Conservation (phyloP, 129 eudicot species). For the Centella asiatica region DNA sequence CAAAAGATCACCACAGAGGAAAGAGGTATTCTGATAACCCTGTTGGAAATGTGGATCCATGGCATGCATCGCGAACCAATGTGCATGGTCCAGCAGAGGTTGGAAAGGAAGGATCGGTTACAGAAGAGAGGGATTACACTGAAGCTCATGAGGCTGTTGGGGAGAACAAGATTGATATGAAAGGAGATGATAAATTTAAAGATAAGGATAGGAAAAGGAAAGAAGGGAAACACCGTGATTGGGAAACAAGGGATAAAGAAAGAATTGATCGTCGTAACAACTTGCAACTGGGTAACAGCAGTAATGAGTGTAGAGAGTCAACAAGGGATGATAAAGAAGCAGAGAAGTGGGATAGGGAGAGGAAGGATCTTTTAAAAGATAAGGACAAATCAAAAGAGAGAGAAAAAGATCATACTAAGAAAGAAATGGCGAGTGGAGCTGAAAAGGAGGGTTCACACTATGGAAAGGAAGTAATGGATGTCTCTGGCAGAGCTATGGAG, state of each 20-base stretch:
- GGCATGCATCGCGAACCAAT: constrained; percentile 36
- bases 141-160: constrained; percentile 70
- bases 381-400: constrained; percentile 61
- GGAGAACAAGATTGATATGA: constrained; percentile 64
- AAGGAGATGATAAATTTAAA: constrained; percentile 55
- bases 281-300: constrained; percentile 36
- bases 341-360: constrained; percentile 62
- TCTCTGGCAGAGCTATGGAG: constrained; percentile 40
- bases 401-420: constrained; percentile 55
- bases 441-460: constrained; percentile 52
- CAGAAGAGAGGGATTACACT: constrained; percentile 33
- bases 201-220: constrained; percentile 84
- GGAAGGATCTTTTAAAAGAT: constrained; percentile 55
- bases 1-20: constrained; percentile 54
- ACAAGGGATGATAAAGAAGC: constrained; percentile 58
- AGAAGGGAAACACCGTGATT: constrained; percentile 76
- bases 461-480: constrained; percentile 49
- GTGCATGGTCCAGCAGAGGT: constrained; percentile 44
- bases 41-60: constrained; percentile 40
- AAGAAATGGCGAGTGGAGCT: constrained; percentile 39
- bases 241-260: constrained; percentile 75
- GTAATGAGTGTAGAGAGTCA: constrained; percentile 47
- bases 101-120: constrained; percentile 36
- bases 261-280: constrained; percentile 47
- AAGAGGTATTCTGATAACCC: constrained; percentile 68